Percentiles rank a stretch among this genome's conserved stretches.
Conservation (phyloP, 176 grass and related monocot species). For the Paspalum notatum region DNA sequence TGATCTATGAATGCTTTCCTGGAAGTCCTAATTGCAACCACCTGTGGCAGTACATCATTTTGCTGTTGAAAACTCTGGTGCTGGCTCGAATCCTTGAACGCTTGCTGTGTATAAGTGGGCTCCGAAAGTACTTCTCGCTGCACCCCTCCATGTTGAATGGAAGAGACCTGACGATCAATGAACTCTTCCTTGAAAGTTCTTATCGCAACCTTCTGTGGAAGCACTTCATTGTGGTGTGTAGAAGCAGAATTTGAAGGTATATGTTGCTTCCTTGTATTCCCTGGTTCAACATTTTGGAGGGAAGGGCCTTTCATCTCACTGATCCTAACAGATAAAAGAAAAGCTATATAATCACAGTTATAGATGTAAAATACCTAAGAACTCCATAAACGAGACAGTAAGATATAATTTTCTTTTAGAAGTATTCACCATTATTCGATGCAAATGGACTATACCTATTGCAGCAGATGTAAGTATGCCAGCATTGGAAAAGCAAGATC, state of each 20-base stretch:
- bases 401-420: not conserved
- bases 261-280: not conserved
- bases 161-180: not conserved
- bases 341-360: not conserved
- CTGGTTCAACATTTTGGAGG: not conserved
- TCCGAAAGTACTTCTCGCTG: constrained; percentile 5
- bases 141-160: constrained; percentile 6
- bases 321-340: not conserved
- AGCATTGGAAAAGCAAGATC: not conserved
- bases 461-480: not conserved
- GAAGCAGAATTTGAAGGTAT: not conserved
- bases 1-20: not conserved
- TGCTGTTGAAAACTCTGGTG: not conserved
- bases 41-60: constrained; percentile 5
- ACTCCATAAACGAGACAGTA: not conserved
- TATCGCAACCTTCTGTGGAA: not conserved
- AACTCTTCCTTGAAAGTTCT: constrained; percentile 20
- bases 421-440: not conserved
- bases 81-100: not conserved
- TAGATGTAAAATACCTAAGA: not conserved
- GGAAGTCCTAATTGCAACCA: not conserved
- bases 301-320: not conserved
- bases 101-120: not conserved
- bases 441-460: not conserved
- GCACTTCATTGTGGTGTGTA: constrained; percentile 13